Evolutionary conservation across 768 basidiomycete genomes (phyloP).

Genomic region (Phlebiopsis gigantea): DNA sequence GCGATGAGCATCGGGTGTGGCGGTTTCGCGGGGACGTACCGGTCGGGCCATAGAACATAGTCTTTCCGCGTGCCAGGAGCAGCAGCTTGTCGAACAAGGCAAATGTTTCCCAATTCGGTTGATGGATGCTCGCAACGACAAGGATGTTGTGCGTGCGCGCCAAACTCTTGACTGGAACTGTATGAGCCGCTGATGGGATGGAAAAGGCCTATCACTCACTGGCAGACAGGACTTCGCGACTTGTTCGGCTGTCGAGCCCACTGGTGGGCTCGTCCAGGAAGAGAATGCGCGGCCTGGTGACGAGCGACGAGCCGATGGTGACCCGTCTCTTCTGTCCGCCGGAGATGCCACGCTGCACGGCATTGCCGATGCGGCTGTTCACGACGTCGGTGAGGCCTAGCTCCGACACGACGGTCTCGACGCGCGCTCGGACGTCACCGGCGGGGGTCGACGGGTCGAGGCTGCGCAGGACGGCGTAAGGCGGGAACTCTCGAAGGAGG

Average conservation of each 20-base stretch:
- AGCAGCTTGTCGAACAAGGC: slow-evolving; percentile 54
- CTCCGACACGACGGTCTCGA: slow-evolving; percentile 37
- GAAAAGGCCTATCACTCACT: slow-evolving; percentile 18
- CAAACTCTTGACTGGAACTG: slow-evolving; percentile 30
- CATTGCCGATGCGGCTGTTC: slow-evolving; percentile 50
- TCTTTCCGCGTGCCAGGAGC: slow-evolving; percentile 49
- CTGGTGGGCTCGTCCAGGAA: slow-evolving; percentile 61
- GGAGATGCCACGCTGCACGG: slow-evolving; percentile 53
- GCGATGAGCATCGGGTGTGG: slow-evolving; percentile 27
- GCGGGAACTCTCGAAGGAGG: neutral
- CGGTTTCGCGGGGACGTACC: slow-evolving; percentile 9
- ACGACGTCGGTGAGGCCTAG: slow-evolving; percentile 46
- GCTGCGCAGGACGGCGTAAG: slow-evolving; percentile 6
- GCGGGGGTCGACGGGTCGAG: slow-evolving; percentile 13
- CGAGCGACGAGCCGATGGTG: slow-evolving; percentile 54
- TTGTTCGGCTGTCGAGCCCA: slow-evolving; percentile 47
- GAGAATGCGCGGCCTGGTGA: slow-evolving; percentile 54
- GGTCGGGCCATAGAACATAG: slow-evolving; percentile 36
- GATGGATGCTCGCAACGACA: slow-evolving; percentile 63
- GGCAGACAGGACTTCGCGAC: slow-evolving; percentile 37
- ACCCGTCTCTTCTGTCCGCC: slow-evolving; percentile 65
- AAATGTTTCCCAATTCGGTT: slow-evolving; percentile 58
- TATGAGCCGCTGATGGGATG: slow-evolving; percentile 20
- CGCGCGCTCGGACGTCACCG: slow-evolving; percentile 33
- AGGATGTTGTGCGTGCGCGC: slow-evolving; percentile 45